phyloP scores from a whole-genome alignment of 164 flowering plant species.

The Hamamelis virginiana region DNA sequence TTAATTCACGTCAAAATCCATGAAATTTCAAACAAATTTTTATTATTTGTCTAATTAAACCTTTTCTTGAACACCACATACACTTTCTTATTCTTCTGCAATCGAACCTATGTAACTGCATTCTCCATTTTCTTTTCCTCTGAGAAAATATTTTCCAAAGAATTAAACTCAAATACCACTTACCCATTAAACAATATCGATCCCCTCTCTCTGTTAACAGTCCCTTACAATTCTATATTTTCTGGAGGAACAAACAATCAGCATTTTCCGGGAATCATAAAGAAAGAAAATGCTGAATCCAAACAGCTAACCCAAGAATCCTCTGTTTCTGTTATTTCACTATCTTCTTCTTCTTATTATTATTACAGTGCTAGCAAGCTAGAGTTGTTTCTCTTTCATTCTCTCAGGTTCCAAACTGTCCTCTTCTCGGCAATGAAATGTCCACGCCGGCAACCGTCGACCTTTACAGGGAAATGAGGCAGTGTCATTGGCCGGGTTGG shows the following conservation, averaged over 20 bases:
- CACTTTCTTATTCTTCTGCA: too few relatives aligned
- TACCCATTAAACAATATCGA: not conserved
- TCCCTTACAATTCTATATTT: too few relatives aligned
- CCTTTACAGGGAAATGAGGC: too few relatives aligned
- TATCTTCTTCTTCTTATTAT: constrained; percentile 2
- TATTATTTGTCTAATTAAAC: too few relatives aligned
- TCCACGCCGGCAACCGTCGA: constrained; percentile 1
- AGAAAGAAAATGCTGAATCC: not conserved
- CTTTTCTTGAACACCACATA: too few relatives aligned
- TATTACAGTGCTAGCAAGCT: constrained; percentile 4
- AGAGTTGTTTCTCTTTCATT: not conserved
- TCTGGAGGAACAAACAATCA: too few relatives aligned
- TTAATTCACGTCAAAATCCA: too few relatives aligned
- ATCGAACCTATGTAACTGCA: too few relatives aligned
- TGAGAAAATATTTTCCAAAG: too few relatives aligned
- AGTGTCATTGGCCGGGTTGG: constrained; percentile 5
- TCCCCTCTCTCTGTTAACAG: not conserved
- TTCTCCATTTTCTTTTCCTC: too few relatives aligned
- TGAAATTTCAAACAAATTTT: too few relatives aligned
- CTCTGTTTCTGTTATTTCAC: constrained; percentile 1
- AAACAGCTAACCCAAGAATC: not conserved
- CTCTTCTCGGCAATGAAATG: not conserved
- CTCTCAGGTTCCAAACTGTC: constrained; percentile 9
- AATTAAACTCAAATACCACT: too few relatives aligned
- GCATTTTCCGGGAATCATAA: not conserved